These are phyloP conservation scores for Penicillium argentinense DNA, from an alignment of 495 filamentous ascomycete genomes.

Conservation along the genomic window DNA sequence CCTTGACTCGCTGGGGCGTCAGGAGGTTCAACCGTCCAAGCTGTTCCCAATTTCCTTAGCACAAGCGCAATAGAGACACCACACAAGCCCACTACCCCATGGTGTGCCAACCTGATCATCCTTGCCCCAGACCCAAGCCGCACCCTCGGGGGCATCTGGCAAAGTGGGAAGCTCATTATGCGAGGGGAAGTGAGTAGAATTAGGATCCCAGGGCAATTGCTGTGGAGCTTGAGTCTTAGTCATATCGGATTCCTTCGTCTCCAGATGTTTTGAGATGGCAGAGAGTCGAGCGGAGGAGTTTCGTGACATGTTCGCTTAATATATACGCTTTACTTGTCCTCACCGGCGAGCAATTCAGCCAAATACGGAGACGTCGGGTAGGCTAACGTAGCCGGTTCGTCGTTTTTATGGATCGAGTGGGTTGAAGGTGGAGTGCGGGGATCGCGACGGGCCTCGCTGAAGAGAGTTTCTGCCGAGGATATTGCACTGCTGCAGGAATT, in stretches of 20 bases:
- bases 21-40: slow-evolving; percentile 59
- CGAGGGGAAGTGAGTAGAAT: slow-evolving; percentile 50
- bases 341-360: not conserved
- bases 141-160: slow-evolving; percentile 41
- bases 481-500: not conserved
- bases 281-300: slow-evolving; percentile 5
- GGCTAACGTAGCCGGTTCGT: too few relatives aligned
- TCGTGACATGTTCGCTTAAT: slow-evolving; percentile 8
- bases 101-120: slow-evolving; percentile 61
- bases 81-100: too few relatives aligned
- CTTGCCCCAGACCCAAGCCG: slow-evolving; percentile 66
- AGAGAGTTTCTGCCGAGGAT: slow-evolving; percentile 4
- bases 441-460: not conserved
- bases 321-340: not conserved
- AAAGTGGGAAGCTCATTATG: slow-evolving; percentile 53
- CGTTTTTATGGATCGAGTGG: not conserved
- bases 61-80: too few relatives aligned
- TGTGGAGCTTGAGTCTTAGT: slow-evolving; percentile 22
- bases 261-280: slow-evolving; percentile 10
- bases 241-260: not conserved
- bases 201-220: slow-evolving; percentile 54
- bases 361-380: too few relatives aligned
- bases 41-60: slow-evolving; percentile 22
- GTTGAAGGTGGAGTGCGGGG: slow-evolving; percentile 1
- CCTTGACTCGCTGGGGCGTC: slow-evolving; percentile 54